phyloP scores from a whole-genome alignment of 1,284 basidiomycete genomes.

The Xerocomus nothofagi region DNA sequence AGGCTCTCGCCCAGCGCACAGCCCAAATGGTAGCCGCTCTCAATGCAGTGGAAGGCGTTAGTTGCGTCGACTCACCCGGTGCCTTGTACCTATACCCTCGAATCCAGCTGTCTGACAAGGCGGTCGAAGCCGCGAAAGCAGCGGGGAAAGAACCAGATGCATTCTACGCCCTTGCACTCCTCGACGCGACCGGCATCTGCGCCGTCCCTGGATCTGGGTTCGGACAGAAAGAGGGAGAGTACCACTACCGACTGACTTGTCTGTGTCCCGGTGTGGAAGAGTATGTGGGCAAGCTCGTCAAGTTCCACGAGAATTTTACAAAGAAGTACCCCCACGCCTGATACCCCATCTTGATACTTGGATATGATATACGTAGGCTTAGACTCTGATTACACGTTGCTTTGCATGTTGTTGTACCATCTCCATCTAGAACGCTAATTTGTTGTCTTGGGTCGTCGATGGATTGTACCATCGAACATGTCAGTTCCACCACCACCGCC shows the following conservation, averaged over 20 bases:
- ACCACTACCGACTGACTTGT: constrained; percentile 87
- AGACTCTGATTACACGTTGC: not conserved
- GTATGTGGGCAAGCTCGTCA: constrained; percentile 82
- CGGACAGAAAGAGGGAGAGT: constrained; percentile 85
- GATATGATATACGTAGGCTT: not conserved
- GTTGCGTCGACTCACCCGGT: constrained; percentile 86
- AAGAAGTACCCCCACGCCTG: constrained; percentile 52
- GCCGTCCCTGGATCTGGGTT: constrained; percentile 92
- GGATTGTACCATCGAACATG: constrained; percentile 6
- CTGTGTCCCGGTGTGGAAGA: constrained; percentile 89
- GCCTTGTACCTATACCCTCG: constrained; percentile 87
- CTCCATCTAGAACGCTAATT: constrained; percentile 1
- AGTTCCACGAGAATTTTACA: constrained; percentile 81
- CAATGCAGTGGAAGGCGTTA: constrained; percentile 77
- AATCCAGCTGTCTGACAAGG: constrained; percentile 69
- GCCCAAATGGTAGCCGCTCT: constrained; percentile 74
- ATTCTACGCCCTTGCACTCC: constrained; percentile 80
- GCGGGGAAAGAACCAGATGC: constrained; percentile 82
- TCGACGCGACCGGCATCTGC: constrained; percentile 91
- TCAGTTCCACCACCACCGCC: constrained; percentile 17
- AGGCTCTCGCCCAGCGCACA: constrained; percentile 71
- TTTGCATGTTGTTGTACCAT: constrained; percentile 1
- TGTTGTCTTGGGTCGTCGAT: not conserved
- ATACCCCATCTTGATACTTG: constrained; percentile 8
- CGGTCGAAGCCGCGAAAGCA: constrained; percentile 69